Evolutionary conservation across 129 eudicot species (phyloP).

Genomic region (Helianthus tuberosus): DNA sequence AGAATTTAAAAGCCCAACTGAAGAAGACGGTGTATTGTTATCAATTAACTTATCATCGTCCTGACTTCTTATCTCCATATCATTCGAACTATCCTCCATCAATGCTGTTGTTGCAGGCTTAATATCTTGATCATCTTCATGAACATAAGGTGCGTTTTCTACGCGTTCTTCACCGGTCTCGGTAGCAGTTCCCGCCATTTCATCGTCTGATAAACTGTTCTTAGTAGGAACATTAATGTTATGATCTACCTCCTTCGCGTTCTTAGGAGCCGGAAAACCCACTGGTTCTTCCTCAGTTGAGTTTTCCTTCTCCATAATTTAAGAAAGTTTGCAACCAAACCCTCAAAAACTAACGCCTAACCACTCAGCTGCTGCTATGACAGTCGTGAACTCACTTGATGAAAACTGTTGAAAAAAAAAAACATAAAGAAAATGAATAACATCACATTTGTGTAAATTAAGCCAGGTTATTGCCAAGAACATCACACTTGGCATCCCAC

Average conservation of each 20-base stretch:
- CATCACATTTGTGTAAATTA: slow-evolving; percentile 9
- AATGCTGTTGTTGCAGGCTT: neutral
- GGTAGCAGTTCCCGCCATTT: slow-evolving; percentile 8
- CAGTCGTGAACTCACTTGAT: slow-evolving; percentile 21
- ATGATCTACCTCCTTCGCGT: slow-evolving; percentile 22
- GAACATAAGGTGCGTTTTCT: slow-evolving; percentile 5
- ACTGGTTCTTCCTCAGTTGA: slow-evolving; percentile 21
- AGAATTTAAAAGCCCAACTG: slow-evolving; percentile 17
- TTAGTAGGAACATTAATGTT: slow-evolving; percentile 6
- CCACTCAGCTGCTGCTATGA: slow-evolving; percentile 17
- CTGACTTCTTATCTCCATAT: slow-evolving; percentile 21
- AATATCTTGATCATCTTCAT: neutral
- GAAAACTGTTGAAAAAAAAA: slow-evolving; percentile 22
- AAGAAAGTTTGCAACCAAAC: slow-evolving; percentile 18
- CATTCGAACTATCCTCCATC: slow-evolving; percentile 12
- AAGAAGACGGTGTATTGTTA: slow-evolving; percentile 16
- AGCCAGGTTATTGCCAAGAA: neutral
- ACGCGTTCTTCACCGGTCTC: slow-evolving; percentile 3
- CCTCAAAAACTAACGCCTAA: slow-evolving; percentile 25
- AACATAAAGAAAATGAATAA: neutral
- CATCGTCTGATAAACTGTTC: slow-evolving; percentile 15
- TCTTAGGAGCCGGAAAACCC: slow-evolving; percentile 25
- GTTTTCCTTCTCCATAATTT: slow-evolving; percentile 44
- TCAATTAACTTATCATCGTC: slow-evolving; percentile 22
- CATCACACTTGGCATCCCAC: neutral